phyloP scores from a whole-genome alignment of 2,329 filamentous ascomycete genomes.

The Acephala macrosclerotiorum region DNA sequence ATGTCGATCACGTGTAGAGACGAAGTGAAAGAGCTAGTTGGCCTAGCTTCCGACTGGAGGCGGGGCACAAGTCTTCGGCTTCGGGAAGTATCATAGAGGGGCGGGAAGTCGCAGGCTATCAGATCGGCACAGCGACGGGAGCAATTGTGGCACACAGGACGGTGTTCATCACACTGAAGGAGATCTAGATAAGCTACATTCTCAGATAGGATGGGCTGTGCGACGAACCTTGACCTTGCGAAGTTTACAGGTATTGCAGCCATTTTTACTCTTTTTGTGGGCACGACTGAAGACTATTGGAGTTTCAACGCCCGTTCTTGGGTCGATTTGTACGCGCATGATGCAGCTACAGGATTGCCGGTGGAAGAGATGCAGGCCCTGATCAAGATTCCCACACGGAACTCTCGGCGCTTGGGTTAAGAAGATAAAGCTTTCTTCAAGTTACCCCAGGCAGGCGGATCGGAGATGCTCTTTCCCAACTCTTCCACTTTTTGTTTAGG shows the following conservation, averaged over 20 bases:
- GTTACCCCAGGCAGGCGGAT: background rate
- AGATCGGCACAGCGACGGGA: background rate
- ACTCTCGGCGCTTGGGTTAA: too few species aligned
- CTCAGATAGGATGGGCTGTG: background rate
- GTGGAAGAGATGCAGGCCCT: too few species aligned
- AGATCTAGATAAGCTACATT: background rate
- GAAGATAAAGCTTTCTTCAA: too few species aligned
- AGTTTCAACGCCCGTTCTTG: background rate
- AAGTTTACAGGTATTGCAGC: background rate
- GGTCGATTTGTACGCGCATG: background rate
- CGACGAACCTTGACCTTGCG: background rate
- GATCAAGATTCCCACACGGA: too few species aligned
- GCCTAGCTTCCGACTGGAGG: background rate
- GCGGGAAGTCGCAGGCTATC: background rate
- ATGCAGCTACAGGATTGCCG: background rate
- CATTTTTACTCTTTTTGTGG: slow-evolving; percentile 1
- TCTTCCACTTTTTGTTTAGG: background rate
- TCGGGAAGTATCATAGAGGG: background rate
- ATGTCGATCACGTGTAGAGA: background rate
- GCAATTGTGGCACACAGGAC: background rate
- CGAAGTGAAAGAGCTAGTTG: background rate
- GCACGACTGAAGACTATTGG: background rate
- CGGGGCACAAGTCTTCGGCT: background rate
- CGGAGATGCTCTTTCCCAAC: background rate
- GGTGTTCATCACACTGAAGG: background rate